phyloP scores from a whole-genome alignment of 176 grass and related monocot species.

The Aegilops speltoides region DNA sequence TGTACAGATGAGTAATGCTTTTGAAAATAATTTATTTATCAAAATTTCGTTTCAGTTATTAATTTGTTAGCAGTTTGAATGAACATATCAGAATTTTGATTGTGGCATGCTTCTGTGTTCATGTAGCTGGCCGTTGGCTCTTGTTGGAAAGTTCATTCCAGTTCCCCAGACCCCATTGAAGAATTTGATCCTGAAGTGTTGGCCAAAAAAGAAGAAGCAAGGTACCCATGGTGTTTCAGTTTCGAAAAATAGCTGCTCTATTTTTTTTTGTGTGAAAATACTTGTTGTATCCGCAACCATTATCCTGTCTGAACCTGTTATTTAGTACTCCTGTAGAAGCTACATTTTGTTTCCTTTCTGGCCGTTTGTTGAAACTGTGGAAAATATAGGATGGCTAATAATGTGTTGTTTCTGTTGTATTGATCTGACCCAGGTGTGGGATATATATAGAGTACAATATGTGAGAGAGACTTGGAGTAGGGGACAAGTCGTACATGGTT shows the following conservation, averaged over 20 bases:
- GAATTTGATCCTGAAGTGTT: constrained; percentile 35
- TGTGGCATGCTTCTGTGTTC: constrained; percentile 20
- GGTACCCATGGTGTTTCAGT: constrained; percentile 12
- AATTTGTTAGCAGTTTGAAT: constrained; percentile 11
- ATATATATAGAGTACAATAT: too few relatives aligned
- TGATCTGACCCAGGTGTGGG: too few relatives aligned
- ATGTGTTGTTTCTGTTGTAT: too few relatives aligned
- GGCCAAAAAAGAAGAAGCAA: constrained; percentile 32
- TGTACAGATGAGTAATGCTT: constrained; percentile 10
- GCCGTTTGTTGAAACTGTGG: neutral
- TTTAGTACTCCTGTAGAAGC: neutral
- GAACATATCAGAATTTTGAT: neutral
- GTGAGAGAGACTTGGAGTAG: too few relatives aligned
- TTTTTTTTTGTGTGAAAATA: too few relatives aligned
- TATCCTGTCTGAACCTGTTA: neutral
- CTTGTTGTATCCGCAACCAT: too few relatives aligned
- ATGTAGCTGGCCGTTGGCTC: constrained; percentile 80
- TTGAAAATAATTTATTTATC: neutral
- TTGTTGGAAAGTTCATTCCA: constrained; percentile 75
- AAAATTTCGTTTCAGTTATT: neutral
- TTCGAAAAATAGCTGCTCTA: too few relatives aligned
- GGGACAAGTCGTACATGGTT: too few relatives aligned
- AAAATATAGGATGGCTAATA: too few relatives aligned
- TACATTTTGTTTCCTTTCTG: neutral
- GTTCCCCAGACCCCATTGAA: constrained; percentile 62